A percentile compares a stretch with the other conserved stretches of the same genome.
Conservation (phyloP, 202 grass and related monocot genomes). For the Brachypodium distachyon region DNA sequence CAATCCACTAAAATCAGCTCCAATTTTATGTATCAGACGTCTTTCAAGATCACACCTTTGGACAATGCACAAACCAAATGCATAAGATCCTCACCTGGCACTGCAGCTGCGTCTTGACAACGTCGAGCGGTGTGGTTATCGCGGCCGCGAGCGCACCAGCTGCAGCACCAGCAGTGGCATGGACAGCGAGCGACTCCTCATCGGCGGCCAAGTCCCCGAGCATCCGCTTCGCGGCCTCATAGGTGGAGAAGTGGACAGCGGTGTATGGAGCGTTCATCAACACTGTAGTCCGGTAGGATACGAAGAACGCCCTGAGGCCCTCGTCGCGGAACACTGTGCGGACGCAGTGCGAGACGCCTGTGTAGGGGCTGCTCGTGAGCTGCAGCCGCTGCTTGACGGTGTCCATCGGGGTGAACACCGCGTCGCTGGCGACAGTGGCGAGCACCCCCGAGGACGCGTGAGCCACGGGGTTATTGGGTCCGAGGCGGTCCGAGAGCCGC, state of each 20-base stretch:
- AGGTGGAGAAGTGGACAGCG: conserved; percentile 82
- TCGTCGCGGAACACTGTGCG: conserved; percentile 69
- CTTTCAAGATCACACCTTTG: background rate
- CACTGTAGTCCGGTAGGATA: conserved; percentile 76
- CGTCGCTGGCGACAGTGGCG: conserved; percentile 78
- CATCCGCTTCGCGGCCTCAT: conserved; percentile 82
- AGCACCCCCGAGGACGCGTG: conserved; percentile 83
- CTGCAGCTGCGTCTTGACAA: conserved; percentile 93
- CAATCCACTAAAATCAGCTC: background rate
- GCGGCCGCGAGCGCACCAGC: conserved; percentile 71
- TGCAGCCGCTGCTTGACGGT: conserved; percentile 97
- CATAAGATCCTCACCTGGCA: conserved; percentile 70
- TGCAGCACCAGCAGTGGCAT: conserved; percentile 82
- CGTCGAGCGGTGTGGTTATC: conserved; percentile 77
- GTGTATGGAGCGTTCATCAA: conserved; percentile 95
- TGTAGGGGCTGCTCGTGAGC: conserved; percentile 85
- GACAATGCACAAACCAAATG: background rate
- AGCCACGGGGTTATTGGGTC: conserved; percentile 67
- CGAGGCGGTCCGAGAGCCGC: conserved; percentile 39
- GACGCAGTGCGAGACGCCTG: conserved; percentile 66
- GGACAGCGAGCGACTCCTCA: conserved; percentile 67
- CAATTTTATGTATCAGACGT: background rate
- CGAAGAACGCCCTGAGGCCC: conserved; percentile 62
- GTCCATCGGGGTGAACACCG: conserved; percentile 97
- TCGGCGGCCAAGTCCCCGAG: conserved; percentile 54